A percentile compares a stretch with the other conserved stretches of the same genome.
These are phyloP conservation scores for Nannochloropsis gaditana DNA, from an alignment of 108 stramenopile genomes.

Conservation along the genomic window DNA sequence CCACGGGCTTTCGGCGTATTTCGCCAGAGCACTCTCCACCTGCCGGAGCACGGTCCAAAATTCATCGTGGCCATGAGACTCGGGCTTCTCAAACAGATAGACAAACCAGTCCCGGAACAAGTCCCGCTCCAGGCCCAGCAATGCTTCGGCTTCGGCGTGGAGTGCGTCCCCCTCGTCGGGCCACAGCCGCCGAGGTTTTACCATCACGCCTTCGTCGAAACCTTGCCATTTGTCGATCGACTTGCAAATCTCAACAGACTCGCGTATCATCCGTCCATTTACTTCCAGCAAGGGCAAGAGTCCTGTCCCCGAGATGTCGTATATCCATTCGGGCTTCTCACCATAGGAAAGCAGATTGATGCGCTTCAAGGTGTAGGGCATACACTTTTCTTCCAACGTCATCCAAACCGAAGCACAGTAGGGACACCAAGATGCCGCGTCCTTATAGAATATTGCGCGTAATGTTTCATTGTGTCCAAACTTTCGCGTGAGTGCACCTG, in stretches of 20 bases:
- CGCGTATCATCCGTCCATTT: not conserved
- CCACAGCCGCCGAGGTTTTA: not conserved
- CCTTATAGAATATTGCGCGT: slow-evolving; percentile 11
- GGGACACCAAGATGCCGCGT: not conserved
- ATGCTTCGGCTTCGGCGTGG: not conserved
- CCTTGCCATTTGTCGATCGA: slow-evolving; percentile 5
- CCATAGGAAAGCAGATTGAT: not conserved
- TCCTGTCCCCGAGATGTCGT: slow-evolving; percentile 11
- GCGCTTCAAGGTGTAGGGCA: not conserved
- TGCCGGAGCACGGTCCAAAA: not conserved
- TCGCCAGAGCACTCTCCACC: not conserved
- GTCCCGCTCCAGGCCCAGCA: not conserved
- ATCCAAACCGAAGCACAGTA: slow-evolving; percentile 20
- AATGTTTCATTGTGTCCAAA: not conserved
- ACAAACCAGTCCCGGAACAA: slow-evolving; percentile 16
- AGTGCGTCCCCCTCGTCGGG: not conserved
- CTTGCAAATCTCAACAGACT: slow-evolving; percentile 12
- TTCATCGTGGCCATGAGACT: not conserved
- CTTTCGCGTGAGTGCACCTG: not conserved
- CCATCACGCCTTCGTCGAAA: not conserved
- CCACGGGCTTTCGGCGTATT: not conserved
- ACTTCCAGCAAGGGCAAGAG: not conserved
- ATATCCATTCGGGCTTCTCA: slow-evolving; percentile 20
- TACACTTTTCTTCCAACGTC: not conserved
- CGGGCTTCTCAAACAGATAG: not conserved